These are phyloP conservation scores for Gyromitra esculenta DNA, from an alignment of 2,329 filamentous ascomycete genomes.

Conservation along the genomic window DNA sequence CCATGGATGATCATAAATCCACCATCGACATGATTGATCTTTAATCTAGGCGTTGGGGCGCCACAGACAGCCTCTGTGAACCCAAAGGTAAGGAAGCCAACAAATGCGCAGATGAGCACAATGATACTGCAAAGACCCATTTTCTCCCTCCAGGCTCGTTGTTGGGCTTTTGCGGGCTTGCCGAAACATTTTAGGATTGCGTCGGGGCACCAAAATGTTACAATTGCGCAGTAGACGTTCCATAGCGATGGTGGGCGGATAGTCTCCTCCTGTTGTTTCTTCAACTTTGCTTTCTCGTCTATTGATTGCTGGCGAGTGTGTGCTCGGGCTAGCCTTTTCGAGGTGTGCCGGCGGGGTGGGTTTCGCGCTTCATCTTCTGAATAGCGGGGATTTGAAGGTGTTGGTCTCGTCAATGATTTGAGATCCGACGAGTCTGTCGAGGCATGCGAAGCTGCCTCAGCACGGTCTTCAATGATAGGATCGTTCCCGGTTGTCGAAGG, in stretches of 20 bases:
- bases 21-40: constrained; percentile 79
- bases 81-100: constrained; percentile 95
- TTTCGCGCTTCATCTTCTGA: constrained; percentile 60
- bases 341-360: constrained; percentile 29
- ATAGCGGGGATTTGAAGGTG: constrained; percentile 51
- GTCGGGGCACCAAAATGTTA: constrained; percentile 95
- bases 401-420: constrained; percentile 58
- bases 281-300: constrained; percentile 68
- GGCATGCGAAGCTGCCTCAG: constrained; percentile 58
- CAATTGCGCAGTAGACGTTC: constrained; percentile 92
- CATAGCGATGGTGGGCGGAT: constrained; percentile 85
- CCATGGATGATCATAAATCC: constrained; percentile 98
- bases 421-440: constrained; percentile 56
- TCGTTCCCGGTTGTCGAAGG: constrained; percentile 95
- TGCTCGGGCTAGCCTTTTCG: constrained; percentile 66
- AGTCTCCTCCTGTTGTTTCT: constrained; percentile 71
- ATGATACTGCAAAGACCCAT: constrained; percentile 97
- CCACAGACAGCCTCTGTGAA: constrained; percentile 91
- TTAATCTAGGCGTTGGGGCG: constrained; percentile 74
- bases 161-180: constrained; percentile 83
- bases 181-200: constrained; percentile 86
- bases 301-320: constrained; percentile 71
- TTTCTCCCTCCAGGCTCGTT: constrained; percentile 96
- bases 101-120: constrained; percentile 82
- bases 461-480: constrained; percentile 81